Base-by-base conservation (phyloP, 768 basidiomycete species). In the Hygrophoropsis aurantiaca region DNA sequence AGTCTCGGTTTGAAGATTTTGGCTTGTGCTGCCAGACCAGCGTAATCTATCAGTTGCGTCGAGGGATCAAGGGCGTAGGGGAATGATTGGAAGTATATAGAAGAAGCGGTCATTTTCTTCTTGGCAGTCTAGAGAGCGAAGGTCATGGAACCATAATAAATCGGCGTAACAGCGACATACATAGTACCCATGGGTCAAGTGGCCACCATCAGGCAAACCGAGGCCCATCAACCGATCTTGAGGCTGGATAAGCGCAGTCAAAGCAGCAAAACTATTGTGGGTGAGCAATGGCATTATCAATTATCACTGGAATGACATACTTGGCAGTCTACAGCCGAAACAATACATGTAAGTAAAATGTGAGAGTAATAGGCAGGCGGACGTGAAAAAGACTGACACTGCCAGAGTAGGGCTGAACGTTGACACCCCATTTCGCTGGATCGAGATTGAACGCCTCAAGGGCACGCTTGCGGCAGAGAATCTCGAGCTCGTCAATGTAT, bases 51-150 rank as follows among this genome's bases (percentile, higher is more conserved):
- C 55, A 95, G 78, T 64, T 97, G 87, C 46, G 86, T 89, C 36
- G 82, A 71, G 40, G 88, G 85, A 61, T 85, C 80, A 49, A 94
- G 84, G 40, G 79, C 83, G 59, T 98, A 99, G 38, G 97, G 95
- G 64, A 97, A 78, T 30, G 97, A 97, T 67, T 98, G 94, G 87
- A 98, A 99, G 78, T 98, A 98, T 74, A 99, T 97, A 16, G 97
- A 98, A 19, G 95, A 98, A 27, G 97, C 92, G 26, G 97, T 97
- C 85, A 99, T 98, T 74, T 99, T 98, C 79, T 97, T 97, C 77
- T 98, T 98, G 50, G 93, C 91, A 47, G 93, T 95, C 89, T 91
- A 58, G 15, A 38, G 26, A 35, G 50, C 18, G 49, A 16, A 55
- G 33, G 40, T 16, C 35, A 51, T 16, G 50, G 44, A 33, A 33